Conservation (phyloP, 257 asterid species). For the Leonotis leonurus region DNA sequence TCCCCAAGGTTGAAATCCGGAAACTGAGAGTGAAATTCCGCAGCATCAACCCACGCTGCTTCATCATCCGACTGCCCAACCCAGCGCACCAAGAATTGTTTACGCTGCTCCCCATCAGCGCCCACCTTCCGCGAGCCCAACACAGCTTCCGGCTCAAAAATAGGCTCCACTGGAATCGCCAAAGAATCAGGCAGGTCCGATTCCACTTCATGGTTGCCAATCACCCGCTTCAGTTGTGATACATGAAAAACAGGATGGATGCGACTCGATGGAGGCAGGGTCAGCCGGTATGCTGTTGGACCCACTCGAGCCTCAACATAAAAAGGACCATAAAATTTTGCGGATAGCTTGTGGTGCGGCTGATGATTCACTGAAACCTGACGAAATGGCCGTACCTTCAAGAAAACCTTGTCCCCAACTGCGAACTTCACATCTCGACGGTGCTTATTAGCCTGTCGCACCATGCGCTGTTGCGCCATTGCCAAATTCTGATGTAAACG, state of each 20-base stretch:
- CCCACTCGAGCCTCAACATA: background rate
- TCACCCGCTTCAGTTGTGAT: background rate
- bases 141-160: background rate
- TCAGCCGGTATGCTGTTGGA: background rate
- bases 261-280: background rate
- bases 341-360: too few relatives aligned
- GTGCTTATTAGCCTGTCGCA: too few relatives aligned
- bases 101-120: background rate
- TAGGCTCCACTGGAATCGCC: background rate
- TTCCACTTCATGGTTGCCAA: background rate
- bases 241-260: background rate
- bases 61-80: background rate
- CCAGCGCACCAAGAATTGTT: background rate
- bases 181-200: background rate
- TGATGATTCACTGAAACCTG: background rate
- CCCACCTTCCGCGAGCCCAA: background rate
- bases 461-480: background rate
- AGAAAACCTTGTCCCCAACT: background rate
- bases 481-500: background rate
- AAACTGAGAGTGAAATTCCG: too few relatives aligned
- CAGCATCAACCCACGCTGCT: too few relatives aligned
- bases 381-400: background rate
- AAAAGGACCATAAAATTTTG: background rate
- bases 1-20: too few relatives aligned
- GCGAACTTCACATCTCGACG: background rate